Base-by-base conservation (phyloP, 345 rosid genomes). In the Stellera chamaejasme region DNA sequence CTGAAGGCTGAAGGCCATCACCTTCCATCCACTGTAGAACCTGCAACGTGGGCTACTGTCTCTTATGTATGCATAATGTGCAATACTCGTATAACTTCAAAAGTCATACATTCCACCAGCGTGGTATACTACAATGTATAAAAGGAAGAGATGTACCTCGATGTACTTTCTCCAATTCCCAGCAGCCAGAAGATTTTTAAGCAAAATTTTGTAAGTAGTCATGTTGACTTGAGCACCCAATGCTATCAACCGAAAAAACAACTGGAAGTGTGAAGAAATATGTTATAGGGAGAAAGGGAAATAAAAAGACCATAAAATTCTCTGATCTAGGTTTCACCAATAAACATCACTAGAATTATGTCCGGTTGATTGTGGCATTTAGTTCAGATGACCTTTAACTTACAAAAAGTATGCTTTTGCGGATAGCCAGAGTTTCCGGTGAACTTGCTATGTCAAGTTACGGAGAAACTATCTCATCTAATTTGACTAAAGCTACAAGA, bases 101-200 rank as follows among this genome's bases (percentile, higher is more conserved):
- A 32, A 5, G 9, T 32, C 39, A 32, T 0, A 32, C 39, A 32
- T 8, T 32, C 39, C 23, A 19, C 23, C 23, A 32, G 9, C 39
- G 9, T 32, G 39, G 39, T 32, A 32, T 32, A 3, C 7, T 32
- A 32, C 3, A 32, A 32, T 3, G 5, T 32, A 66, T 19, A 12
- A 41, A 43, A 42, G 26, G 36, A 9, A 27, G 32, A 52, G 53
- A 45, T 23, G 32, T 61, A 85, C 96, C 98, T 92, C 98, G 1
- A 92, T 69, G 76, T 88, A 92, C 70, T 92, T 92, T 67, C 95
- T 89, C 98, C 96, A 88, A 72, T 82, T 88, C 54, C 90, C 96
- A 60, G 69, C 70, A 48, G 82, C 82, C 75, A 92, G 65, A 65
- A 85, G 90, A 77, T 81, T 85, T 72, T 78, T 72, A 82, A 92